phyloP scores from a whole-genome alignment of 2,329 filamentous ascomycete genomes.

The Laburnicola sp. region DNA sequence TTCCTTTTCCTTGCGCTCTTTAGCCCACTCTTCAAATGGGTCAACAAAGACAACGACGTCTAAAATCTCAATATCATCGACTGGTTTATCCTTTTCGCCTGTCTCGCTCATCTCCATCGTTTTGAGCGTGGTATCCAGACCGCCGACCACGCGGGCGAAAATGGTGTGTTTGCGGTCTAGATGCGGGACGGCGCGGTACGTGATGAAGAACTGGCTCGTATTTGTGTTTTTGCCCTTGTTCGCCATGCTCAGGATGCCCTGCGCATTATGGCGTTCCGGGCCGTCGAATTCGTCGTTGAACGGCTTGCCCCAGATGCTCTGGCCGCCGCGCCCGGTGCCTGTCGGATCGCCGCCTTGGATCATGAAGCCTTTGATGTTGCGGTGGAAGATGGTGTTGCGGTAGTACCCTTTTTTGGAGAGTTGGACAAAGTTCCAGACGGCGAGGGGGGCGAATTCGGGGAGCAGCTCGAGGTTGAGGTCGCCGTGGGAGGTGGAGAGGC shows the following conservation, averaged over 20 bases:
- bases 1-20: conserved; percentile 58
- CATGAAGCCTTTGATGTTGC: conserved; percentile 97
- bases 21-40: conserved; percentile 91
- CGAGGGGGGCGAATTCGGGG: conserved; percentile 86
- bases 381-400: conserved; percentile 79
- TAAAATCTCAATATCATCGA: conserved; percentile 77
- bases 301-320: conserved; percentile 90
- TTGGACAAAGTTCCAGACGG: conserved; percentile 95
- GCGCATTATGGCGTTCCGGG: conserved; percentile 76
- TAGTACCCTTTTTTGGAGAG: conserved; percentile 91
- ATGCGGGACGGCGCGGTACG: conserved; percentile 81
- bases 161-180: conserved; percentile 97
- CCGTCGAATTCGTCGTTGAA: conserved; percentile 95
- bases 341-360: conserved; percentile 95
- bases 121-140: conserved; percentile 68
- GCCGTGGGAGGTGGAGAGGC: conserved; percentile 83
- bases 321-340: conserved; percentile 86
- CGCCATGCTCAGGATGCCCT: conserved; percentile 88
- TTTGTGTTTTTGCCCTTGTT: conserved; percentile 99
- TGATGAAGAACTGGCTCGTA: conserved; percentile 92
- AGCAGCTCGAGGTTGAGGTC: conserved; percentile 86
- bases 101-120: conserved; percentile 77
- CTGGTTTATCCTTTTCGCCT: conserved; percentile 73
- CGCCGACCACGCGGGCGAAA: conserved; percentile 83
- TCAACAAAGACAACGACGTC: conserved; percentile 87